Conservation (phyloP, 1,139 yeast species). For the Hyphopichia wangnamkhiaoensis region DNA sequence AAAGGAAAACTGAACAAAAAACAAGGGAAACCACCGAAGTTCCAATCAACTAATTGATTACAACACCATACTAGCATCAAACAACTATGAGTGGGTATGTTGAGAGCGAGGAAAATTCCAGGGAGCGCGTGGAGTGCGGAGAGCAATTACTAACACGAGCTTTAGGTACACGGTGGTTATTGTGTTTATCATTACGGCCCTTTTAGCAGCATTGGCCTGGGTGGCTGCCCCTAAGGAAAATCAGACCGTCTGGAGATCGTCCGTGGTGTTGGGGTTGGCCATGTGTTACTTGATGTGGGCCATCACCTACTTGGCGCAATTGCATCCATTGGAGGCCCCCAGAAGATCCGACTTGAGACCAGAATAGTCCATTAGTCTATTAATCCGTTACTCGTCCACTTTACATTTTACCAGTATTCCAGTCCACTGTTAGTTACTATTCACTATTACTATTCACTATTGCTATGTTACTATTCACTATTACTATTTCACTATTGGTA, state of each 20-base stretch:
- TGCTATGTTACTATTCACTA: background rate
- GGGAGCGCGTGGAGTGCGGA: conserved; percentile 28
- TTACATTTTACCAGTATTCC: too few species aligned
- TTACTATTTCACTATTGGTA: too few species aligned
- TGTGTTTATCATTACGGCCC: conserved; percentile 62
- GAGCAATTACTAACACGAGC: conserved; percentile 12
- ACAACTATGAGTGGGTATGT: conserved; percentile 28
- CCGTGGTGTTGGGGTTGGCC: conserved; percentile 75
- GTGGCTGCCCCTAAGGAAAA: conserved; percentile 61
- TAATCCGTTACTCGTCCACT: too few species aligned
- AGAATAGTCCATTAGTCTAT: too few species aligned
- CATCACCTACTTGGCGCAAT: conserved; percentile 75
- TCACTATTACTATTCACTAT: too few species aligned
- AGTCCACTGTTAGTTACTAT: too few species aligned
- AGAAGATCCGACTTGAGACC: conserved; percentile 80
- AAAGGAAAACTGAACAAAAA: background rate
- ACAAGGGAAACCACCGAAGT: background rate
- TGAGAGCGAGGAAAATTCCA: conserved; percentile 15
- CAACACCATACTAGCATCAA: background rate
- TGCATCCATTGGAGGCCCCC: conserved; percentile 82
- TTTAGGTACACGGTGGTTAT: conserved; percentile 73
- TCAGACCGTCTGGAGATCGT: conserved; percentile 84
- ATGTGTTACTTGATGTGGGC: conserved; percentile 98
- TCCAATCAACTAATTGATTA: background rate
- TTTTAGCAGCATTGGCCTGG: conserved; percentile 64